phyloP scores from a whole-genome alignment of 495 filamentous ascomycete species.

The Trichoderma erinaceum region DNA sequence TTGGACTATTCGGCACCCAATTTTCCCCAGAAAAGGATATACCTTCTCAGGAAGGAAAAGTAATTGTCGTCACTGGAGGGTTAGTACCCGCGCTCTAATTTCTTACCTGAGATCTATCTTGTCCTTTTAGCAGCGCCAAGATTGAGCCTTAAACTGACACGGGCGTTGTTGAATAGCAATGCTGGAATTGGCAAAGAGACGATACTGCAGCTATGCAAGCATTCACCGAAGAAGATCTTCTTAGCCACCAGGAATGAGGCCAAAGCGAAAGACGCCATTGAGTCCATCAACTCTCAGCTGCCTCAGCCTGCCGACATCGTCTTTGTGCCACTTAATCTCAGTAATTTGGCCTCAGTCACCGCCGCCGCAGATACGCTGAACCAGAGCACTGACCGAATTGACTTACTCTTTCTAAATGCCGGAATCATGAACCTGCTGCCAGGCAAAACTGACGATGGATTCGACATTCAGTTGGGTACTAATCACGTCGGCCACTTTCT shows the following conservation, averaged over 20 bases:
- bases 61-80: constrained; percentile 53
- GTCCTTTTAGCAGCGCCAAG: no score
- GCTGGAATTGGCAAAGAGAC: constrained; percentile 62
- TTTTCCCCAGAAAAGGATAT: constrained; percentile 49
- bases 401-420: constrained; percentile 51
- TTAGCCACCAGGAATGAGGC: constrained; percentile 52
- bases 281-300: constrained; percentile 18
- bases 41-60: constrained; percentile 47
- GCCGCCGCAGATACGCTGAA: constrained; percentile 24
- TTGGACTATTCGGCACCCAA: constrained; percentile 15
- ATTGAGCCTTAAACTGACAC: background rate
- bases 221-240: constrained; percentile 56
- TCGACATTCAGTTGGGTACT: constrained; percentile 64
- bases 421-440: constrained; percentile 57
- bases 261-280: constrained; percentile 23
- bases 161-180: constrained; percentile 37
- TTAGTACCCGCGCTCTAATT: constrained; percentile 34
- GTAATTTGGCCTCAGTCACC: constrained; percentile 27
- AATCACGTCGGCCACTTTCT: constrained; percentile 67
- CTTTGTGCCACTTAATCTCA: constrained; percentile 35
- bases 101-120: background rate
- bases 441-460: constrained; percentile 54
- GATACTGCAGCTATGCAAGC: constrained; percentile 54
- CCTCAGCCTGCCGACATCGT: constrained; percentile 21
- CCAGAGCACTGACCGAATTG: constrained; percentile 29